Conservation (phyloP, 495 filamentous ascomycete genomes). For the Aspergillus bridgeri region DNA sequence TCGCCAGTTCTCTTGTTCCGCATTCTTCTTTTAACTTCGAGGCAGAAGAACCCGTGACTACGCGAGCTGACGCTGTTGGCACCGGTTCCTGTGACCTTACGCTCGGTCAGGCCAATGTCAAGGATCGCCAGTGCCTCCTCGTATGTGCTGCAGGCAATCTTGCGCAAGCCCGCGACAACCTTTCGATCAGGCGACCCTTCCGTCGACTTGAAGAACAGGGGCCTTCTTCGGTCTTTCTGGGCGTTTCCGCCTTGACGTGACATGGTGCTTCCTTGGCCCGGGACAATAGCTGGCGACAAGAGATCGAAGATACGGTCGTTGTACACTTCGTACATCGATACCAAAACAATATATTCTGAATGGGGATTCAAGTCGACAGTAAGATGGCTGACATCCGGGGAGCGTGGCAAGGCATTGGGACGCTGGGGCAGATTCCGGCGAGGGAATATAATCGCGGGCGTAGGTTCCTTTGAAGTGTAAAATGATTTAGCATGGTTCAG, state of each 20-base stretch:
- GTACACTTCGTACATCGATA: constrained; percentile 99
- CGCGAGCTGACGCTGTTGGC: constrained; percentile 85
- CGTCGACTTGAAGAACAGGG: constrained; percentile 83
- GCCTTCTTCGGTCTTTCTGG: constrained; percentile 69
- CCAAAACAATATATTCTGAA: constrained; percentile 81
- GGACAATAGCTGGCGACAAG: constrained; percentile 53
- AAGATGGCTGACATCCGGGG: constrained; percentile 71
- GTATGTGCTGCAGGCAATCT: constrained; percentile 81
- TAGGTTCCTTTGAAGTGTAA: constrained; percentile 48
- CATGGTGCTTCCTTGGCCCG: constrained; percentile 37
- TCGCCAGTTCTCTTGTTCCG: constrained; percentile 47
- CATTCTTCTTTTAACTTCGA: constrained; percentile 85
- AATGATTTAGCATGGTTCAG: constrained; percentile 34
- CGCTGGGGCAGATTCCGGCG: constrained; percentile 58
- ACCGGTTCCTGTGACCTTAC: constrained; percentile 84
- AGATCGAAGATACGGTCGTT: constrained; percentile 98
- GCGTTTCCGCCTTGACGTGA: constrained; percentile 35
- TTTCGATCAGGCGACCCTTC: constrained; percentile 82
- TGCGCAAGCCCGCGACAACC: constrained; percentile 85
- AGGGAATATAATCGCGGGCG: constrained; percentile 47
- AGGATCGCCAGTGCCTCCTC: constrained; percentile 87
- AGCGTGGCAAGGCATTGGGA: constrained; percentile 62
- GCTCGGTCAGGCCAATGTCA: constrained; percentile 83
- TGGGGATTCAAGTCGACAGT: constrained; percentile 62
- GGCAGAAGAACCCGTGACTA: constrained; percentile 94